Conservation (phyloP, 1,284 basidiomycete species). For the Ustilago lituana region DNA sequence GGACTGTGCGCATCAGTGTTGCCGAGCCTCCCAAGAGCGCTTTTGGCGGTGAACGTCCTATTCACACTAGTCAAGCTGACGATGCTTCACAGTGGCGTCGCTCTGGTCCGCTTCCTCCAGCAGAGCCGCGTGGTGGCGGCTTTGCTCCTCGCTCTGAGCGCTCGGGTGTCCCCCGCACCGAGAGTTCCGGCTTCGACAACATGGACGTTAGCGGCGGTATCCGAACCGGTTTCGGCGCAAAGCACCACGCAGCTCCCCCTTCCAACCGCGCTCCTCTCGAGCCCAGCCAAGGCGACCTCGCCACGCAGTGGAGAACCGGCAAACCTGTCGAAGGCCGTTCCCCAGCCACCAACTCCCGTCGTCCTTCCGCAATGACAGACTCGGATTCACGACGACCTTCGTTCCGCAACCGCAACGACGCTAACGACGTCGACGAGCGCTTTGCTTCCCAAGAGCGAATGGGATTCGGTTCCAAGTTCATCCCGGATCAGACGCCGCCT, state of each 20-base stretch:
- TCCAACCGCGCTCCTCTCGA: slow-evolving; percentile 50
- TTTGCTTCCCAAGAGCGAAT: slow-evolving; percentile 60
- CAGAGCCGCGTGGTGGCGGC: slow-evolving; percentile 46
- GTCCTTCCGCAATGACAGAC: slow-evolving; percentile 34
- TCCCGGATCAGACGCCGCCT: slow-evolving; percentile 53
- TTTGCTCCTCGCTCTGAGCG: slow-evolving; percentile 45
- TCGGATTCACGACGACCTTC: slow-evolving; percentile 32
- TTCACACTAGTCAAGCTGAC: slow-evolving; percentile 68
- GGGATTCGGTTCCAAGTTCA: slow-evolving; percentile 62
- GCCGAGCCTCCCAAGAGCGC: slow-evolving; percentile 80
- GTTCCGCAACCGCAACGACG: slow-evolving; percentile 45
- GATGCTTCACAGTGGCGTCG: slow-evolving; percentile 79
- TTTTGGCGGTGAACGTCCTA: slow-evolving; percentile 40
- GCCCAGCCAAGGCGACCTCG: slow-evolving; percentile 58
- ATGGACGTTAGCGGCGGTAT: slow-evolving; percentile 62
- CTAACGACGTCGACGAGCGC: slow-evolving; percentile 56
- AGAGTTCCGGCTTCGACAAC: slow-evolving; percentile 58
- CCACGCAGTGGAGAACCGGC: slow-evolving; percentile 65
- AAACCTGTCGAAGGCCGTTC: slow-evolving; percentile 56
- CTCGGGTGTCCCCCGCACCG: slow-evolving; percentile 34
- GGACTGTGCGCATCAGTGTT: slow-evolving; percentile 87
- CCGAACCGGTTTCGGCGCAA: slow-evolving; percentile 63
- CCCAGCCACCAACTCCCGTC: slow-evolving; percentile 41
- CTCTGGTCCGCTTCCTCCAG: slow-evolving; percentile 76
- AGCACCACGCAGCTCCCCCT: slow-evolving; percentile 50